A percentile compares a stretch with the other conserved stretches of the same genome.
Conservation (phyloP, 1,284 basidiomycete species). For the Pseudozyma sp. region DNA sequence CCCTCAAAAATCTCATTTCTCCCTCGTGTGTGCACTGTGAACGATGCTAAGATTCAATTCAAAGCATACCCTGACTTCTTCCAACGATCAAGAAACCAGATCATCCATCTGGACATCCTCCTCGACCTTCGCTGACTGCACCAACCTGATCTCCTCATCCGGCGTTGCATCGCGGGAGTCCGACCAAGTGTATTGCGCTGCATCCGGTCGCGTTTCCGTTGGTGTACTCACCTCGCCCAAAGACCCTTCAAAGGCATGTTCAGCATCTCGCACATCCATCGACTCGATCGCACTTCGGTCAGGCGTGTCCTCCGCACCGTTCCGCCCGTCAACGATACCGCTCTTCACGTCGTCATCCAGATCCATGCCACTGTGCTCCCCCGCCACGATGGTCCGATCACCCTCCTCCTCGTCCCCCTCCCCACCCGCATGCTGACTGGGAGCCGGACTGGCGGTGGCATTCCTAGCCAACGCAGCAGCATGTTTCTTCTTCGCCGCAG, state of each 20-base stretch:
- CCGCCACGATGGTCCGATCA: not conserved
- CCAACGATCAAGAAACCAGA: not conserved
- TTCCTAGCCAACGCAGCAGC: conserved; percentile 27
- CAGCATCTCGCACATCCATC: not conserved
- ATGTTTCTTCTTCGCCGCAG: conserved; percentile 39
- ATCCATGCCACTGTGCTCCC: not conserved
- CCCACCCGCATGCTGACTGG: not conserved
- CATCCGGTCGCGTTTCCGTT: too few relatives aligned
- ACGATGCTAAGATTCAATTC: too few relatives aligned
- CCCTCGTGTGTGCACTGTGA: too few relatives aligned
- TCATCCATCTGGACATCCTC: conserved; percentile 12
- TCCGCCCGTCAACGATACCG: not conserved
- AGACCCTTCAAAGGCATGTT: too few relatives aligned
- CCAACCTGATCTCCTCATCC: conserved; percentile 1
- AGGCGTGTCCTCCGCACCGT: not conserved
- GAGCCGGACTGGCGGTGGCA: conserved; percentile 19
- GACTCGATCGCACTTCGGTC: not conserved
- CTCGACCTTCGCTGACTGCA: not conserved
- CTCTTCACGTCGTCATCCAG: not conserved
- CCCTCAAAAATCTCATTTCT: too few relatives aligned
- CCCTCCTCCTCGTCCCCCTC: not conserved
- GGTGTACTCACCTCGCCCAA: not conserved
- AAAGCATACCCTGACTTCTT: too few relatives aligned
- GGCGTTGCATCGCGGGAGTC: not conserved
- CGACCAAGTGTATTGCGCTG: not conserved